Evolutionary conservation across 108 stramenopile species (phyloP).

Genomic region (Parmales sp.): DNA sequence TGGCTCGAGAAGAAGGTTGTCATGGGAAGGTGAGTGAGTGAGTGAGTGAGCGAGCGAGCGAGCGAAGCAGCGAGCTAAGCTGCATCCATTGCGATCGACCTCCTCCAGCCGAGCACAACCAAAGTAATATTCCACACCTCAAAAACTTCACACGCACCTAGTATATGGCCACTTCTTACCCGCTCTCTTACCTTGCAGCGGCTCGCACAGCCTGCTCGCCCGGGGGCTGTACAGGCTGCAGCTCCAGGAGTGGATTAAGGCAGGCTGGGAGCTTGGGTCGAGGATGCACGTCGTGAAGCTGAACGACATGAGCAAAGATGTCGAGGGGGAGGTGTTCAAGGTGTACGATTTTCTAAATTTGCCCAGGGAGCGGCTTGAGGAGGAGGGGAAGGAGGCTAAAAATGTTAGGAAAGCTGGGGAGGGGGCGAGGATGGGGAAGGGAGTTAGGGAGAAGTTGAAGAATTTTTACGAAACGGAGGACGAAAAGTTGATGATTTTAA

Average conservation of each 20-base stretch:
- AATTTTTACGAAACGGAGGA: constrained; percentile 36
- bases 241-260: constrained; percentile 76
- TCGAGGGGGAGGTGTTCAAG: constrained; percentile 36
- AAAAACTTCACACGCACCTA: too few relatives aligned
- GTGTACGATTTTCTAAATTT: constrained; percentile 61
- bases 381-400: constrained; percentile 27
- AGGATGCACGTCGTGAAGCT: constrained; percentile 62
- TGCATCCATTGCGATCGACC: too few relatives aligned
- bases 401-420: constrained; percentile 38
- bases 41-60: constrained; percentile 46
- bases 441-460: constrained; percentile 24
- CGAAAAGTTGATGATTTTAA: constrained; percentile 1
- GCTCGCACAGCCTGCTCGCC: constrained; percentile 69
- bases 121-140: too few relatives aligned
- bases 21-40: constrained; percentile 53
- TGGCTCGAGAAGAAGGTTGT: constrained; percentile 39
- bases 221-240: constrained; percentile 87
- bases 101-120: too few relatives aligned
- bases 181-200: constrained; percentile 38
- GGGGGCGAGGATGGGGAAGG: constrained; percentile 22
- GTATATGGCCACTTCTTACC: not conserved
- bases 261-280: constrained; percentile 43
- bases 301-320: constrained; percentile 62
- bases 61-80: constrained; percentile 40
- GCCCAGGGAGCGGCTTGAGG: constrained; percentile 40